Percentiles rank a stretch among this genome's conserved stretches.
These are phyloP conservation scores for Cytospora piceicola DNA, from an alignment of 2,329 filamentous ascomycete genomes.

Conservation along the genomic window DNA sequence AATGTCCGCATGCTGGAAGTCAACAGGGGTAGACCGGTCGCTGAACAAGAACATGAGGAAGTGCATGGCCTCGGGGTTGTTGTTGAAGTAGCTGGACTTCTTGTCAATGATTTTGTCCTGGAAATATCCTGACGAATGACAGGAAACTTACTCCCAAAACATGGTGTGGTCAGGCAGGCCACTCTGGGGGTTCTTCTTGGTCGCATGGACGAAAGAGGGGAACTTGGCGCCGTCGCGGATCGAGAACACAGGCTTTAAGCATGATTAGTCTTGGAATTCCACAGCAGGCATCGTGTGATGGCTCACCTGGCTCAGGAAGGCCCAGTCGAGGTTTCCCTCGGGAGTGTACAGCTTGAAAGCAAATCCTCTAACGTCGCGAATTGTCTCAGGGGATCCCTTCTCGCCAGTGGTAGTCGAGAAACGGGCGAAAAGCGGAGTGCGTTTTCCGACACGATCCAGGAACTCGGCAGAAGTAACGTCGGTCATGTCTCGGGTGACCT, in stretches of 20 bases:
- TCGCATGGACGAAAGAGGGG: slow-evolving; percentile 41
- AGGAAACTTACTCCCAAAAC: slow-evolving; percentile 40
- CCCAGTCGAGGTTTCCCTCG: slow-evolving; percentile 66
- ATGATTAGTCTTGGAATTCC: not conserved
- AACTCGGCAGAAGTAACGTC: slow-evolving; percentile 60
- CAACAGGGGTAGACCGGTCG: slow-evolving; percentile 52
- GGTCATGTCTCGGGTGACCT: slow-evolving; percentile 62
- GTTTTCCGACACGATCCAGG: slow-evolving; percentile 56
- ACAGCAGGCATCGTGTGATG: not conserved
- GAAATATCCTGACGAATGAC: not conserved
- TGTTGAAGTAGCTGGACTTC: slow-evolving; percentile 27
- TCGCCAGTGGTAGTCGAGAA: slow-evolving; percentile 24
- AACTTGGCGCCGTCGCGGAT: slow-evolving; percentile 53
- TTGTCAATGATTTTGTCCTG: slow-evolving; percentile 5
- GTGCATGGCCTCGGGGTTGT: slow-evolving; percentile 54
- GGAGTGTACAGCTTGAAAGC: slow-evolving; percentile 67
- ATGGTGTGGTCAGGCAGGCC: slow-evolving; percentile 12
- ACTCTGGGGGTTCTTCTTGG: slow-evolving; percentile 18
- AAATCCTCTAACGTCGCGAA: slow-evolving; percentile 67
- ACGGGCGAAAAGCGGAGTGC: slow-evolving; percentile 48
- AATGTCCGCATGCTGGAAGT: slow-evolving; percentile 49
- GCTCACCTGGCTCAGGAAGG: slow-evolving; percentile 14
- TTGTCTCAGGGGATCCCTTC: slow-evolving; percentile 52
- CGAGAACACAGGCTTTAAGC: slow-evolving; percentile 46
- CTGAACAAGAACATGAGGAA: slow-evolving; percentile 56